Evolutionary conservation across 2,329 filamentous ascomycete species (phyloP).

Genomic region (Alternaria alternata): DNA sequence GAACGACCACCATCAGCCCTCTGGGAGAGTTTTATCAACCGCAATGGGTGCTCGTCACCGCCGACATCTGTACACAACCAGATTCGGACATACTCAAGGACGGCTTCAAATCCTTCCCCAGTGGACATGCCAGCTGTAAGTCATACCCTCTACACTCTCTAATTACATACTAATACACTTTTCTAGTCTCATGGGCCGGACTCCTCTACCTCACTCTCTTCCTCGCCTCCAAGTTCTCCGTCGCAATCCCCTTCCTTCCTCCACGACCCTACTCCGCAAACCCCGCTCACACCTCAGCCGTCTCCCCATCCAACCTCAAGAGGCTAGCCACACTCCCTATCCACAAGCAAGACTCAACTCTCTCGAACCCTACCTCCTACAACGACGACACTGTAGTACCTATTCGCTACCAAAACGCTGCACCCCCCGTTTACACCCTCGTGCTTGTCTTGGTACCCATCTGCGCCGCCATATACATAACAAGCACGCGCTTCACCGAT

Average conservation of each 20-base stretch:
- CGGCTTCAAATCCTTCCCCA: slow-evolving; percentile 85
- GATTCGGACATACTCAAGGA: slow-evolving; percentile 72
- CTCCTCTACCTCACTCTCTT: slow-evolving; percentile 87
- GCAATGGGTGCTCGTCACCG: slow-evolving; percentile 75
- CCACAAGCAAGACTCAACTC: slow-evolving; percentile 34
- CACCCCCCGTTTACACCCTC: slow-evolving; percentile 82
- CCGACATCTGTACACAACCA: slow-evolving; percentile 75
- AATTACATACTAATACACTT: not conserved
- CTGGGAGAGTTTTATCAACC: slow-evolving; percentile 57
- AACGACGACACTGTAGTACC: slow-evolving; percentile 55
- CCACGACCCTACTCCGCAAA: slow-evolving; percentile 58
- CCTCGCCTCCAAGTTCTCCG: slow-evolving; percentile 81
- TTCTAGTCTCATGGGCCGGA: slow-evolving; percentile 73
- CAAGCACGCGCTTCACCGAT: slow-evolving; percentile 86
- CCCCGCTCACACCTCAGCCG: slow-evolving; percentile 58
- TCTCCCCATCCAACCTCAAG: slow-evolving; percentile 47
- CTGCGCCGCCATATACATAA: slow-evolving; percentile 78
- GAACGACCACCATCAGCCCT: slow-evolving; percentile 67
- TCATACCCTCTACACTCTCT: slow-evolving; percentile 11
- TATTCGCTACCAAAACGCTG: slow-evolving; percentile 76
- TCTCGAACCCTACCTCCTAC: slow-evolving; percentile 28
- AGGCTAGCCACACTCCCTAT: slow-evolving; percentile 31
- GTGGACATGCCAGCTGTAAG: slow-evolving; percentile 75
- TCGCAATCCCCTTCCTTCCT: slow-evolving; percentile 74
- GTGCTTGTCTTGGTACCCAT: slow-evolving; percentile 75